Percentiles rank a stretch among this genome's conserved stretches.
Evolutionary conservation across 73 alveolate genomes (phyloP).

Genomic region (Durusdinium trenchii): DNA sequence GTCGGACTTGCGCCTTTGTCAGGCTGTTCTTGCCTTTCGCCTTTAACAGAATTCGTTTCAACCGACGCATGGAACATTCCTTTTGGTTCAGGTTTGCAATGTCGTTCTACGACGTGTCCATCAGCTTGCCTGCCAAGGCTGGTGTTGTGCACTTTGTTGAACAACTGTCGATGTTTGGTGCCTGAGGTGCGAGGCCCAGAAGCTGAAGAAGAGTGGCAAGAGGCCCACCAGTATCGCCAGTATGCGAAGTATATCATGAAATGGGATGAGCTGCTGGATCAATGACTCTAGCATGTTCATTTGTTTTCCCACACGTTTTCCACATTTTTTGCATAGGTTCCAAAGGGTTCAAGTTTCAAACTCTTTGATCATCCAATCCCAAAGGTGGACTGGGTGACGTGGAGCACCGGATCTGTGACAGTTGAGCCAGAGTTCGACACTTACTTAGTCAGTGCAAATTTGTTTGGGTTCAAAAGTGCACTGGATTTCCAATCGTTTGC

Average conservation of each 20-base stretch:
- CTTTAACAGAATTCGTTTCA: neutral
- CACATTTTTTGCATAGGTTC: too few relatives aligned
- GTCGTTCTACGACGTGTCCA: slow-evolving; percentile 82
- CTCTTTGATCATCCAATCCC: neutral
- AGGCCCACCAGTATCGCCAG: neutral
- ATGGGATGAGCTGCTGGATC: neutral
- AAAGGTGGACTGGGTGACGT: slow-evolving; percentile 88
- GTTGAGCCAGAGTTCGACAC: slow-evolving; percentile 39
- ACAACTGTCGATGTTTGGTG: too few relatives aligned
- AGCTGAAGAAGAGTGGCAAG: slow-evolving; percentile 90
- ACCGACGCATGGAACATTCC: neutral
- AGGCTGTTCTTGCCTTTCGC: neutral
- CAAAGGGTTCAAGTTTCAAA: too few relatives aligned
- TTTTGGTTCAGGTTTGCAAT: neutral
- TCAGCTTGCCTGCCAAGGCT: slow-evolving; percentile 94
- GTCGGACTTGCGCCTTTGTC: neutral
- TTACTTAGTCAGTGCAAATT: neutral
- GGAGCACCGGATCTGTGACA: slow-evolving; percentile 86
- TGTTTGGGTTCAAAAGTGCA: neutral
- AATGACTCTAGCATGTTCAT: too few relatives aligned
- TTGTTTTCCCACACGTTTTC: too few relatives aligned
- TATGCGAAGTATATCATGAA: too few relatives aligned
- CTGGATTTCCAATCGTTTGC: neutral
- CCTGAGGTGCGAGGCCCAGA: slow-evolving; percentile 89
- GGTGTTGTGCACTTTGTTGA: neutral